phyloP scores from a whole-genome alignment of 164 flowering plant genomes.

The Piper betle region DNA sequence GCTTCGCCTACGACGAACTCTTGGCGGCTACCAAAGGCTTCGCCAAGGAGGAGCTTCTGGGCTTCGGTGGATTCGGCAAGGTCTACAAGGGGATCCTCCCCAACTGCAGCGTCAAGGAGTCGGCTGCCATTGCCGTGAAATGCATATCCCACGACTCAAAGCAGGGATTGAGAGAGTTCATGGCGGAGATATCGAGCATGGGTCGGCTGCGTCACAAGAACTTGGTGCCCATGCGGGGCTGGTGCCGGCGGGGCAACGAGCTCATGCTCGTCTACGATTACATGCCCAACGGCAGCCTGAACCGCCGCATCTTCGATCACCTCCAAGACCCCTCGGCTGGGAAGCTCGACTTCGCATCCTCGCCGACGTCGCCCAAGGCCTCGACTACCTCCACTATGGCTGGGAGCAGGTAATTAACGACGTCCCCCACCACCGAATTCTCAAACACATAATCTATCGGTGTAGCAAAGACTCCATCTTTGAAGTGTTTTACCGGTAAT shows the following conservation, averaged over 20 bases:
- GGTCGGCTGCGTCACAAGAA: conserved; percentile 65
- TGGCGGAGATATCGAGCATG: conserved; percentile 69
- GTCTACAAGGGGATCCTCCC: conserved; percentile 22
- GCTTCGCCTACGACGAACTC: conserved; percentile 47
- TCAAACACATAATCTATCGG: not conserved
- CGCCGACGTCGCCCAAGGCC: conserved; percentile 54
- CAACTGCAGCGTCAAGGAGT: conserved; percentile 8
- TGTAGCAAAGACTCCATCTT: too few relatives aligned
- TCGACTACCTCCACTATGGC: conserved; percentile 56
- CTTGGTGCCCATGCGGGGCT: conserved; percentile 44
- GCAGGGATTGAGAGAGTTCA: conserved; percentile 66
- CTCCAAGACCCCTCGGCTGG: conserved; percentile 36
- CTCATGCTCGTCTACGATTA: conserved; percentile 62
- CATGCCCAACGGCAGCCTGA: conserved; percentile 68
- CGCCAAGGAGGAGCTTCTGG: conserved; percentile 33
- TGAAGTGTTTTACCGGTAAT: too few relatives aligned
- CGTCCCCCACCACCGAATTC: not conserved
- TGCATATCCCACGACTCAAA: conserved; percentile 71
- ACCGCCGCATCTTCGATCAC: conserved; percentile 44
- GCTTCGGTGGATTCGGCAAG: conserved; percentile 62
- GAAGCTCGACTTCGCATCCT: conserved; percentile 31
- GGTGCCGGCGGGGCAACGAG: too few relatives aligned
- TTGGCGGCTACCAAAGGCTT: conserved; percentile 40
- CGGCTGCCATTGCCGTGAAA: conserved; percentile 52
- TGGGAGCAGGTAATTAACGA: conserved; percentile 36